Percentiles rank a stretch among this genome's conserved stretches.
These are phyloP conservation scores for Lithohypha guttulata DNA, from an alignment of 2,329 filamentous ascomycete genomes.

Conservation along the genomic window DNA sequence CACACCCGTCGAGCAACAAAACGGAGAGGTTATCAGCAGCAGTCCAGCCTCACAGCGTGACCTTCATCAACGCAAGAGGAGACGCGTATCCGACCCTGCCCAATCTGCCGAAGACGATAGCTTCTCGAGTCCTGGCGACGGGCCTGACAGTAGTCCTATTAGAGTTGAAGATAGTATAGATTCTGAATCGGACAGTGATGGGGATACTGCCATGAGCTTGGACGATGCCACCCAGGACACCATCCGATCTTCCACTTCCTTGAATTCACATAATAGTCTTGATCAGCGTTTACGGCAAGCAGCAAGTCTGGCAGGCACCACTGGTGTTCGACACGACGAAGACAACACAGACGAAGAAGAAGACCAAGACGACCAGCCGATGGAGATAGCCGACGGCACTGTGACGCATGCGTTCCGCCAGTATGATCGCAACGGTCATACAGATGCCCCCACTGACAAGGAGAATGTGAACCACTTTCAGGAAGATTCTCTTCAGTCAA, in stretches of 20 bases:
- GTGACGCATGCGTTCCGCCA: slow-evolving; percentile 40
- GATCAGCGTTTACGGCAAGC: slow-evolving; percentile 71
- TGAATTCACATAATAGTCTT: slow-evolving; percentile 57
- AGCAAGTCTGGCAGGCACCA: slow-evolving; percentile 62
- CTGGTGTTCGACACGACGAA: slow-evolving; percentile 51
- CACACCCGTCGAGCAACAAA: slow-evolving; percentile 50
- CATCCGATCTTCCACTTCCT: slow-evolving; percentile 49
- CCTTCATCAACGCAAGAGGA: slow-evolving; percentile 43
- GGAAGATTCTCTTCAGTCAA: too few relatives aligned
- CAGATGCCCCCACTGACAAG: slow-evolving; percentile 29
- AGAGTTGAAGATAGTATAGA: slow-evolving; percentile 40
- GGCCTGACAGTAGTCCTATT: slow-evolving; percentile 29
- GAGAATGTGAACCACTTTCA: slow-evolving; percentile 33
- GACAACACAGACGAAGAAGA: slow-evolving; percentile 27
- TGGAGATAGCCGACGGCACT: slow-evolving; percentile 61
- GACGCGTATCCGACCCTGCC: slow-evolving; percentile 46
- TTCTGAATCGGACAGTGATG: slow-evolving; percentile 50
- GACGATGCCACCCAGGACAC: slow-evolving; percentile 66
- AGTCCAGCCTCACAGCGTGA: slow-evolving; percentile 57
- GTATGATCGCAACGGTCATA: slow-evolving; percentile 31
- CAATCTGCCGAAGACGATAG: slow-evolving; percentile 49
- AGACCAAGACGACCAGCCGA: slow-evolving; percentile 62
- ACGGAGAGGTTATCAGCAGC: slow-evolving; percentile 45
- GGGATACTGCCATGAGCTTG: slow-evolving; percentile 72
- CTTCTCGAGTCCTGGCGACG: slow-evolving; percentile 54